Evolutionary conservation across 2,329 filamentous ascomycete species (phyloP).

Genomic region (Aphanocladium album): DNA sequence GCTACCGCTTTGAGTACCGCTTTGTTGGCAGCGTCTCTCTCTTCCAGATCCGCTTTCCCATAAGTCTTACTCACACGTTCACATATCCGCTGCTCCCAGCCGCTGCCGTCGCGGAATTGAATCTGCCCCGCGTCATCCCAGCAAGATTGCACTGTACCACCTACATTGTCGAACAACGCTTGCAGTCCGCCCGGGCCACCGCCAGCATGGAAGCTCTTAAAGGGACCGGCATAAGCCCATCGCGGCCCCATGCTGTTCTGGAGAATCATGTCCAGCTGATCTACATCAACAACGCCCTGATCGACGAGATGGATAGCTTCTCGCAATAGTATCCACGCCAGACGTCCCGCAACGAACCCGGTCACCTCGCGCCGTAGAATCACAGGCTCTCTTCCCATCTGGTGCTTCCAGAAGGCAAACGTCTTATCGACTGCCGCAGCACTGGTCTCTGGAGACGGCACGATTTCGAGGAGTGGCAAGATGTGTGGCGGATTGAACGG

Average conservation of each 20-base stretch:
- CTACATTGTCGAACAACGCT: not conserved
- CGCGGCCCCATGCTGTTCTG: slow-evolving; percentile 1
- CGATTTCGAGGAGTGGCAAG: slow-evolving; percentile 56
- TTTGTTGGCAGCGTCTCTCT: not conserved
- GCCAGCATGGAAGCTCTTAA: slow-evolving; percentile 1
- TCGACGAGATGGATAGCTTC: slow-evolving; percentile 1
- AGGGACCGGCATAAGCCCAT: slow-evolving; percentile 3
- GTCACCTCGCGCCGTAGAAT: not conserved
- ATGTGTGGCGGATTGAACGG: slow-evolving; percentile 59
- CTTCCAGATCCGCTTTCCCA: not conserved
- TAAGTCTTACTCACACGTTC: not conserved
- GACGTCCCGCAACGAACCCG: not conserved
- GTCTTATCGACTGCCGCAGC: not conserved
- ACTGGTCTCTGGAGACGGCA: slow-evolving; percentile 30
- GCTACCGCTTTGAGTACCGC: not conserved
- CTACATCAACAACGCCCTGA: not conserved
- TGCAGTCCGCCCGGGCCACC: not conserved
- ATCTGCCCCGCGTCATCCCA: not conserved
- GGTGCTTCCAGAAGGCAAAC: not conserved
- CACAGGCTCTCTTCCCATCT: not conserved
- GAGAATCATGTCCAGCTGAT: not conserved
- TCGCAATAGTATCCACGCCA: slow-evolving; percentile 1
- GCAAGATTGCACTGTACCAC: not conserved
- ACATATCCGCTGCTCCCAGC: not conserved
- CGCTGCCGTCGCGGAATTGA: not conserved